Percentiles rank a stretch among this genome's conserved stretches.
phyloP scores from a whole-genome alignment of 108 stramenopile species.

The Pseudonitzschia multiseries region DNA sequence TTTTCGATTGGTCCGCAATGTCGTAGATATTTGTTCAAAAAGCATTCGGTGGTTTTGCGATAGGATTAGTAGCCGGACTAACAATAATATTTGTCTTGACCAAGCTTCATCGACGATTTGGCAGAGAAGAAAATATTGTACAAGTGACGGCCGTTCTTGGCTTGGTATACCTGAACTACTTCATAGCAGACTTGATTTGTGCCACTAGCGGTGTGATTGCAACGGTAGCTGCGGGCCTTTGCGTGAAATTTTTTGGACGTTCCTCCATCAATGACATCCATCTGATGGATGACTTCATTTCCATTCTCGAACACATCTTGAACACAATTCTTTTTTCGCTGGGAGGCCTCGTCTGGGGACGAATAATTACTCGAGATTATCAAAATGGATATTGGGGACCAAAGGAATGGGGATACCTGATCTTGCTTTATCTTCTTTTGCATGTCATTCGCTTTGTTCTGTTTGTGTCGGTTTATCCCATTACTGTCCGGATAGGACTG shows the following conservation, averaged over 20 bases:
- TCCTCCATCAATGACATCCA: constrained; percentile 67
- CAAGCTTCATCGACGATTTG: constrained; percentile 60
- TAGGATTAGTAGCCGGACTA: constrained; percentile 74
- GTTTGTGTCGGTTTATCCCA: constrained; percentile 63
- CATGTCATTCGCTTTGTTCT: constrained; percentile 58
- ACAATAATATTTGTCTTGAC: constrained; percentile 43
- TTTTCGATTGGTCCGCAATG: neutral
- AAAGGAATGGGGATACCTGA: constrained; percentile 68
- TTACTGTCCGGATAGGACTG: constrained; percentile 62
- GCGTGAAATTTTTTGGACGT: constrained; percentile 53
- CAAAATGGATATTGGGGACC: constrained; percentile 37
- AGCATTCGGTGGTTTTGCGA: constrained; percentile 66
- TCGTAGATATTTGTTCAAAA: constrained; percentile 63
- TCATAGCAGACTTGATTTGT: constrained; percentile 63
- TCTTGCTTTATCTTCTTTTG: constrained; percentile 63
- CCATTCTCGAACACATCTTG: constrained; percentile 73
- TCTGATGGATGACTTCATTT: constrained; percentile 79
- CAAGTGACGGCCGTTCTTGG: constrained; percentile 82
- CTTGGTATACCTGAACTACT: constrained; percentile 84
- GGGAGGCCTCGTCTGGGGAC: constrained; percentile 83
- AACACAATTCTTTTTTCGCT: constrained; percentile 92
- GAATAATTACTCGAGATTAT: constrained; percentile 36
- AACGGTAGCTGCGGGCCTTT: constrained; percentile 71
- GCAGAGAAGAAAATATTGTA: constrained; percentile 63
- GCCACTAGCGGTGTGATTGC: constrained; percentile 77